These are phyloP conservation scores for Myriosclerotinia scirpicola DNA, from an alignment of 2,329 filamentous ascomycete genomes.

Conservation along the genomic window DNA sequence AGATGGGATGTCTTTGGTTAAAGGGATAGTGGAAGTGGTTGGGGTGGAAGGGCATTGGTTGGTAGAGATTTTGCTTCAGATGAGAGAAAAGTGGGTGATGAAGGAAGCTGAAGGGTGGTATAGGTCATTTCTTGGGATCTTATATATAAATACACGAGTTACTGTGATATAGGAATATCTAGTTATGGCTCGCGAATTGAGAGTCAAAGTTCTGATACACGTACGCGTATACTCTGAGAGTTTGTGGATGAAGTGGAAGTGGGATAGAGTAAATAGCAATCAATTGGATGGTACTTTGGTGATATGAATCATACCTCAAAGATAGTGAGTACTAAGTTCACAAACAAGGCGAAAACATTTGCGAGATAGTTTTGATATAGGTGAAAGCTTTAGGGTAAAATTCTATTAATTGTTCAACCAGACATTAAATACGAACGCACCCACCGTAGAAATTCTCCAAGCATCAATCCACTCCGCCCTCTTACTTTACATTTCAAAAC, in stretches of 20 bases:
- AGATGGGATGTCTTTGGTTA: neutral
- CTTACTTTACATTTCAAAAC: neutral
- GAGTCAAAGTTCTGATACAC: no score
- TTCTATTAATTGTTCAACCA: neutral
- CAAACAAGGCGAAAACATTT: neutral
- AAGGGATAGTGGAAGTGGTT: no score
- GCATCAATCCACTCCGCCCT: neutral
- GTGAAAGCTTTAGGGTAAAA: neutral
- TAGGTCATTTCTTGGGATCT: neutral
- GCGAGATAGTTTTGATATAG: no score
- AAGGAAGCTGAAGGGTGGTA: neutral
- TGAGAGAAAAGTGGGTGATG: neutral
- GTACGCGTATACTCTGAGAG: rapidly evolving
- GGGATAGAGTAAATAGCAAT: neutral
- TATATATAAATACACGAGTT: neutral
- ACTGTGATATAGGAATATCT: neutral
- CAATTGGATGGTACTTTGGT: neutral
- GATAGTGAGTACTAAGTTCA: neutral
- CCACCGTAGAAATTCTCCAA: neutral
- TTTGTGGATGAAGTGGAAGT: neutral
- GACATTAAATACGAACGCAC: neutral
- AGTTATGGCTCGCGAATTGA: no score
- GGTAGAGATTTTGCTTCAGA: no score
- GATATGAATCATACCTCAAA: neutral
- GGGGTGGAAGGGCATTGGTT: no score